These are phyloP conservation scores for Phytophthora agathidicida DNA, from an alignment of 352 stramenopile genomes.

Conservation along the genomic window DNA sequence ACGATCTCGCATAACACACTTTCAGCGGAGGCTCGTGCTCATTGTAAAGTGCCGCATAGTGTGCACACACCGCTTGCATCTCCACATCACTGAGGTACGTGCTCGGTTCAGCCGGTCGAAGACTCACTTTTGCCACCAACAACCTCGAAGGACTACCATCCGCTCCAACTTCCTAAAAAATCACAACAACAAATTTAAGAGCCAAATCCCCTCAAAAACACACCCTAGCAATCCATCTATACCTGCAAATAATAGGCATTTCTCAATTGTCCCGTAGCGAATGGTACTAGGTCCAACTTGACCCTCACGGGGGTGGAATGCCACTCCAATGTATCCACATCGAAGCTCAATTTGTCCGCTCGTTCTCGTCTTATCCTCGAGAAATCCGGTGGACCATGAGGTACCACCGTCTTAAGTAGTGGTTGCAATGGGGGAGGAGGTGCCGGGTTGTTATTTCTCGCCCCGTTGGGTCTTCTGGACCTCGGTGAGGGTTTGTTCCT, in stretches of 20 bases:
- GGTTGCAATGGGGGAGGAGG: constrained; percentile 50
- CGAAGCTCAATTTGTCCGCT: constrained; percentile 84
- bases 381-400: constrained; percentile 78
- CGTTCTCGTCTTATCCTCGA: constrained; percentile 58
- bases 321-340: constrained; percentile 86
- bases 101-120: constrained; percentile 64
- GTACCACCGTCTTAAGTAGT: constrained; percentile 83
- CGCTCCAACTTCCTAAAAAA: constrained; percentile 43
- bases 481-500: constrained; percentile 52
- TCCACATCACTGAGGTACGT: constrained; percentile 88
- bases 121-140: constrained; percentile 79
- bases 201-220: not conserved
- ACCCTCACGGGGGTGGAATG: constrained; percentile 60
- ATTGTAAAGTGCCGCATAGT: constrained; percentile 89
- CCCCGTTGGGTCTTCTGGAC: constrained; percentile 7
- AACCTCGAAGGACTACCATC: constrained; percentile 42
- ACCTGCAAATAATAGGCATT: constrained; percentile 83
- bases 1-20: constrained; percentile 84
- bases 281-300: constrained; percentile 81
- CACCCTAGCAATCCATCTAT: not conserved
- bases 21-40: constrained; percentile 82
- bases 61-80: constrained; percentile 88
- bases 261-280: constrained; percentile 79
- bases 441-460: not conserved
- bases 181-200: not conserved